Evolutionary conservation across 306 rosid species (phyloP).

Genomic region (Geum urbanum): DNA sequence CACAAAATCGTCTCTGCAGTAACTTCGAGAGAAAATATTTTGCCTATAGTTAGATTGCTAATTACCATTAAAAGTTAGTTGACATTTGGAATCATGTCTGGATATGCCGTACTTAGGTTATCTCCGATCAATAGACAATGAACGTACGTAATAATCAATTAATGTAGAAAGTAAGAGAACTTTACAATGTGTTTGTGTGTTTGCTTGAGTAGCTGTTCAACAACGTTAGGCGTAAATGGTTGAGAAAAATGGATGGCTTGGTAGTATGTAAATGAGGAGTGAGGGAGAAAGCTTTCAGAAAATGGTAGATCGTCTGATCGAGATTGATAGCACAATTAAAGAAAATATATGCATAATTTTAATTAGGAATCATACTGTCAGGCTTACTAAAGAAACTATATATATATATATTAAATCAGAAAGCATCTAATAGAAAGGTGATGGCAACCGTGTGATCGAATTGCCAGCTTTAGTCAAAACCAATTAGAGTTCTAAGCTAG

Average conservation of each 20-base stretch:
- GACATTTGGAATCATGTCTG: neutral
- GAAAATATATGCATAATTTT: neutral
- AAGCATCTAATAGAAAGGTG: constrained; percentile 7
- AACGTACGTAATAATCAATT: neutral
- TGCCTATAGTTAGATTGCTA: too few relatives aligned
- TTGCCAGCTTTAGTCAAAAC: constrained; percentile 6
- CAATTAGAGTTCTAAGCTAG: constrained; percentile 6
- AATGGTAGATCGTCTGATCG: constrained; percentile 13
- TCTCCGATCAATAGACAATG: neutral
- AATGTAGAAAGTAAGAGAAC: neutral
- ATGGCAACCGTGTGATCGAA: neutral
- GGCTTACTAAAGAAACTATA: constrained; percentile 15
- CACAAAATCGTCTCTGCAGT: too few relatives aligned
- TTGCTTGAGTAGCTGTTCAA: neutral
- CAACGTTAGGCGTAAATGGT: constrained; percentile 40
- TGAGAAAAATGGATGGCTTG: constrained; percentile 33
- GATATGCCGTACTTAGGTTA: neutral
- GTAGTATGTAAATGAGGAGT: constrained; percentile 15
- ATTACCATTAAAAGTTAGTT: neutral
- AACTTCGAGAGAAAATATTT: too few relatives aligned
- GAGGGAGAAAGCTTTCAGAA: constrained; percentile 21
- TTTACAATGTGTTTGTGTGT: neutral
- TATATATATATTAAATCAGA: neutral
- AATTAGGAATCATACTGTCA: constrained; percentile 10
- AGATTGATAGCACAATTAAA: neutral